Evolutionary conservation across 805 yeast genomes (phyloP), one percentile per base, ranked within the genome.

Genomic region (Monosporozyma aerobia): DNA sequence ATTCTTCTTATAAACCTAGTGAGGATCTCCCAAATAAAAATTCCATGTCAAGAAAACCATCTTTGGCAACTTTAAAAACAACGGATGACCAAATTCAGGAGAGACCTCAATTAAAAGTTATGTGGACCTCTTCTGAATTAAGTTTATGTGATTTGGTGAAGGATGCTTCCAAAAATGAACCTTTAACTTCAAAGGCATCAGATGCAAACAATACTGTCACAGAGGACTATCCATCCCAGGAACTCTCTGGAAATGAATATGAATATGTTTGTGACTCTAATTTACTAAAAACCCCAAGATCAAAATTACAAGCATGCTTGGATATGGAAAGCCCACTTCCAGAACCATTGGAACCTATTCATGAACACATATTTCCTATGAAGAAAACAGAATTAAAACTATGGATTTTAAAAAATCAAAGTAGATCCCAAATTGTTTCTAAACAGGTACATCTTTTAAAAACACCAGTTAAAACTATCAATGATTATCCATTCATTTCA

Each of bases 401-500:
- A 0, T 77, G 71, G 71, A 73, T 73, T 30, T 57, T 78, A 37
- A 73, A 74, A 55, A 71, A 73, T 51, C 67, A 68, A 48, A 57
- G 71, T 0, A 60, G 69, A 46, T 54, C 56, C 3, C 64, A 67
- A 27, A 68, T 73, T 14, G 56, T 72, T 8, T 53, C 61, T 19
- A 51, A 68, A 14, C 71, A 77, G 49, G 73, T 69, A n/a, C 74
- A 78, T 57, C 57, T 78, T 19, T 54, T 74, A 39, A 63, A 67
- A 39, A 59, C 48, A 1, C 79, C 79, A 2, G 57, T 81, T 2
- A 59, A 56, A 3, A 64, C 73, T 50, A 62, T 84, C 14, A 52
- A 58, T 4, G 79, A 79, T n/a, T 83, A 80, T 60, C 78, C 80
- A 4, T 82, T 83, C 61, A 77, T 70, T 56, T 60, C 69, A 1